These are phyloP conservation scores for Nicotiana otophora DNA, from an alignment of 257 asterid species.

Conservation along the genomic window DNA sequence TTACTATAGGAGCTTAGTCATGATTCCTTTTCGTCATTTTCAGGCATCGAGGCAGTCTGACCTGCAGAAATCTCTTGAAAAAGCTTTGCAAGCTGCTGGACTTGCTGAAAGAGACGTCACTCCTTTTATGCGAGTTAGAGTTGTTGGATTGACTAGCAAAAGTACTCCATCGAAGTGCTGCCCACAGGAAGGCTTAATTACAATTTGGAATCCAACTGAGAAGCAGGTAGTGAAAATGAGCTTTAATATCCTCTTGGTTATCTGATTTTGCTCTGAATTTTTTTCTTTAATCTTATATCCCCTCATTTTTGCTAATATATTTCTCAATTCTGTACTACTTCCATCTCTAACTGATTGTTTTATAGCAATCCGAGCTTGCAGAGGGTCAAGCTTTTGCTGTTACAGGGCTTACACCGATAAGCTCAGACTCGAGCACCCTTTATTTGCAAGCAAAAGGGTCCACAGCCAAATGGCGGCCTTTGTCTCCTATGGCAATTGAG, in stretches of 20 bases:
- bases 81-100: conserved; percentile 76
- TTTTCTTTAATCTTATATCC: background rate
- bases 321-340: background rate
- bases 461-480: conserved; percentile 51
- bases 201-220: conserved; percentile 81
- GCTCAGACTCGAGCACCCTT: conserved; percentile 60
- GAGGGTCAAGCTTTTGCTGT: conserved; percentile 79
- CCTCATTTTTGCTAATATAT: background rate
- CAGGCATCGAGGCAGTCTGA: conserved; percentile 62
- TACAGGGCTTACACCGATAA: conserved; percentile 60
- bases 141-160: conserved; percentile 60
- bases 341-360: background rate
- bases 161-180: conserved; percentile 20
- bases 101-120: conserved; percentile 60
- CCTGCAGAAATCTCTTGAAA: conserved; percentile 53
- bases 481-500: conserved; percentile 37
- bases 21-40: conserved; percentile 11
- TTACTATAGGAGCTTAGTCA: background rate
- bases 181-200: conserved; percentile 57
- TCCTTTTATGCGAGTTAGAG: conserved; percentile 76
- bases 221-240: conserved; percentile 44
- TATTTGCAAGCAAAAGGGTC: conserved; percentile 75
- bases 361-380: conserved; percentile 47
- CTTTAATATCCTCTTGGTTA: too few species aligned
- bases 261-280: too few species aligned